Conservation (phyloP, 768 basidiomycete genomes). For the Hirschioporus abietinus region DNA sequence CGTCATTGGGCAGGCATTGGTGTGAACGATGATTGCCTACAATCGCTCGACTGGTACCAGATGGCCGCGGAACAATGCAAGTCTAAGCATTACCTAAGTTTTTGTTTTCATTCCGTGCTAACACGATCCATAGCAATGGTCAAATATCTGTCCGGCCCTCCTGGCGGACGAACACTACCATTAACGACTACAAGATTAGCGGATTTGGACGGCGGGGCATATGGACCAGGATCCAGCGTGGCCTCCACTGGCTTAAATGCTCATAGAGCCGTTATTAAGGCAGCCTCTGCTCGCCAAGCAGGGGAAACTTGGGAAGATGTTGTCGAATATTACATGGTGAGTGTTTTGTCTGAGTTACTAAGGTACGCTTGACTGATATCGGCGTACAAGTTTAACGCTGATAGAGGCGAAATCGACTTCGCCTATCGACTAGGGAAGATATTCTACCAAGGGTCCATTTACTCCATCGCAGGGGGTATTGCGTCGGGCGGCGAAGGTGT, state of each 20-base stretch:
- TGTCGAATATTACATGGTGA: slow-evolving; percentile 84
- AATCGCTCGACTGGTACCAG: slow-evolving; percentile 86
- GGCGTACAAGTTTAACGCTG: slow-evolving; percentile 80
- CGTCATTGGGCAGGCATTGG: slow-evolving; percentile 96
- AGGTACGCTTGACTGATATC: slow-evolving; percentile 7
- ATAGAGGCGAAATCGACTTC: slow-evolving; percentile 84
- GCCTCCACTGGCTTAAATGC: slow-evolving; percentile 80
- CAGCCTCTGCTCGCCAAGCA: slow-evolving; percentile 74
- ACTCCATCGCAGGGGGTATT: slow-evolving; percentile 71
- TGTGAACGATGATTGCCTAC: slow-evolving; percentile 77
- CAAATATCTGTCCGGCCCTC: slow-evolving; percentile 78
- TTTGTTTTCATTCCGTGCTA: slow-evolving; percentile 6
- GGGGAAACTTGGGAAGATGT: slow-evolving; percentile 95
- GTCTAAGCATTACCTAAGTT: slow-evolving; percentile 41
- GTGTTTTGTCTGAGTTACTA: slow-evolving; percentile 16
- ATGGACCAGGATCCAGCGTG: slow-evolving; percentile 90
- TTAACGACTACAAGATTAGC: slow-evolving; percentile 78
- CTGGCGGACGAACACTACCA: slow-evolving; percentile 84
- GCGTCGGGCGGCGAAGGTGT: slow-evolving; percentile 90
- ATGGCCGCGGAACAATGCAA: slow-evolving; percentile 67
- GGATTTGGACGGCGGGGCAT: slow-evolving; percentile 89
- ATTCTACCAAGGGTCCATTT: slow-evolving; percentile 94
- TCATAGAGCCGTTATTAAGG: slow-evolving; percentile 72
- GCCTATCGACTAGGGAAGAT: slow-evolving; percentile 93
- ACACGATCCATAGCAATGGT: slow-evolving; percentile 58